Evolutionary conservation across 1,284 basidiomycete genomes (phyloP).

Genomic region (Ustilago cynodontis): DNA sequence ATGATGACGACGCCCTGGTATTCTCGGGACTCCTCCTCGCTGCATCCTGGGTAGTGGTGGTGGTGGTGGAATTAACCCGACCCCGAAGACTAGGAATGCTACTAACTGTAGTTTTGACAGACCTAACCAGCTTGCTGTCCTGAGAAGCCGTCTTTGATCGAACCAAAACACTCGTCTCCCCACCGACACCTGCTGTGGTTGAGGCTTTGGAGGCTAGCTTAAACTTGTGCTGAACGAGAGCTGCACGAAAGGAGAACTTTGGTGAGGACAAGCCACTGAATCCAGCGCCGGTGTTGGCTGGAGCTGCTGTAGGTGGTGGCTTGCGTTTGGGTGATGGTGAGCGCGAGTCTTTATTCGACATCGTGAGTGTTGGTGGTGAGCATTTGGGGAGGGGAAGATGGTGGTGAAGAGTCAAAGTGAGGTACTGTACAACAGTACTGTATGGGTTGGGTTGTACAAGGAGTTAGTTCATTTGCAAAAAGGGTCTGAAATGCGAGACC

Average conservation of each 20-base stretch:
- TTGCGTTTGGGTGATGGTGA: constrained; percentile 35
- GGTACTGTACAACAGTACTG: background rate
- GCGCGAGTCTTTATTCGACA: background rate
- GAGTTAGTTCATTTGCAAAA: constrained; percentile 2
- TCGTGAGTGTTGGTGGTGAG: background rate
- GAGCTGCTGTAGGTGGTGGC: constrained; percentile 3
- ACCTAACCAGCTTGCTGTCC: constrained; percentile 7
- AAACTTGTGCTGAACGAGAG: constrained; percentile 30
- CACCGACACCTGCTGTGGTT: background rate
- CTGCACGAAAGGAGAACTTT: constrained; percentile 49
- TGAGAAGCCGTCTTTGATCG: constrained; percentile 1
- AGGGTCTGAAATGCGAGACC: constrained; percentile 19
- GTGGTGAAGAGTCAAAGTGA: constrained; percentile 15
- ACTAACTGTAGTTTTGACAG: constrained; percentile 14
- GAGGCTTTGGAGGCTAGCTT: constrained; percentile 19
- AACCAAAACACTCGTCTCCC: background rate
- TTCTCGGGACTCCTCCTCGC: constrained; percentile 18
- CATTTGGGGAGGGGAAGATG: constrained; percentile 5
- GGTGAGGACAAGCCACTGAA: constrained; percentile 26
- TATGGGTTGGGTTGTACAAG: no score
- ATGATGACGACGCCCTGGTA: constrained; percentile 22
- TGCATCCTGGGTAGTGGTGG: constrained; percentile 21
- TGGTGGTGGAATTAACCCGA: constrained; percentile 27
- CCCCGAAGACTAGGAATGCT: constrained; percentile 32
- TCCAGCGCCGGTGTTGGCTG: constrained; percentile 10